A percentile compares a stretch with the other conserved stretches of the same genome.
Conservation (phyloP, 2,329 filamentous ascomycete genomes). For the Chrysoporthe austroafricana region DNA sequence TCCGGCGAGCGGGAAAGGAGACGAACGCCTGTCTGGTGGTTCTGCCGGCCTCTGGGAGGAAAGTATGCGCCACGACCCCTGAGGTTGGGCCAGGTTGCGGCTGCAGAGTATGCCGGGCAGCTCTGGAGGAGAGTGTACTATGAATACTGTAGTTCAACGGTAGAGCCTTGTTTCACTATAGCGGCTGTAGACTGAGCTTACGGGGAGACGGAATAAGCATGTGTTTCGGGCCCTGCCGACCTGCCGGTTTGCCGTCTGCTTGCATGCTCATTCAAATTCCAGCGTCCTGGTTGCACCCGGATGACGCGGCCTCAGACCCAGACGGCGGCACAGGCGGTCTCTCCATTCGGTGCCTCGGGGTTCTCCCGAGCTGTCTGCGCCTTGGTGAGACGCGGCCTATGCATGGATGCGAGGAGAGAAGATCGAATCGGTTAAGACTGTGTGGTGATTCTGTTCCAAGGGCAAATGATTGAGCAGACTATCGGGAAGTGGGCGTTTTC, state of each 20-base stretch:
- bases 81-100: too few relatives aligned
- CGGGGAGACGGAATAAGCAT: neutral
- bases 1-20: too few relatives aligned
- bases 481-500: neutral
- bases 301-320: constrained; percentile 5
- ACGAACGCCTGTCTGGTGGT: too few relatives aligned
- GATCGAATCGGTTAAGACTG: neutral
- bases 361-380: neutral
- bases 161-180: neutral
- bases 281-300: neutral
- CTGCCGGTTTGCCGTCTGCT: constrained; percentile 4
- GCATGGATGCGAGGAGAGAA: neutral
- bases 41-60: too few relatives aligned
- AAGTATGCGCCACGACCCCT: too few relatives aligned
- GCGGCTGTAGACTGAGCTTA: neutral
- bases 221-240: neutral
- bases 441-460: neutral
- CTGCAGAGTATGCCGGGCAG: too few relatives aligned
- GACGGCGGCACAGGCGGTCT: neutral
- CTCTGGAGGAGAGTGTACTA: too few relatives aligned
- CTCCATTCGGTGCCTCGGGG: neutral
- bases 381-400: neutral
- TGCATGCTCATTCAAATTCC: neutral
- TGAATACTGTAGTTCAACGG: neutral
- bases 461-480: neutral